Percentiles rank a stretch among this genome's conserved stretches.
These are phyloP conservation scores for Odonthalia washingtoniensis DNA, from an alignment of 31 red algal genomes.

Conservation along the genomic window DNA sequence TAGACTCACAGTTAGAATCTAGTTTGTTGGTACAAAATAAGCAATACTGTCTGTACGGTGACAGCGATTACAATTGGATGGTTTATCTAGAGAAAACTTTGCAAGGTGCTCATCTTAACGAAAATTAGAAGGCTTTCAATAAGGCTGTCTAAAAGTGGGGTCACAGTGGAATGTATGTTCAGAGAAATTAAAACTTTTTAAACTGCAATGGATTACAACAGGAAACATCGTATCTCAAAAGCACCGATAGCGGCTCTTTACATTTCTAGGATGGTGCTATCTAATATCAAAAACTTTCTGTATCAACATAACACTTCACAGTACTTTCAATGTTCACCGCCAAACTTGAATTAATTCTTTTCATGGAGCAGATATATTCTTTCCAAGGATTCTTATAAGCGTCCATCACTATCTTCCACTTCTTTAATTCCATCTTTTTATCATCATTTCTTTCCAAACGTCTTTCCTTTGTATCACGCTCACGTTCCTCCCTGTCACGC, in stretches of 20 bases:
- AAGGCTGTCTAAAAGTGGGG: not conserved
- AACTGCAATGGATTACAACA: not conserved
- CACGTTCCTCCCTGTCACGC: not conserved
- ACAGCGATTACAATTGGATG: not conserved
- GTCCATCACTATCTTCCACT: not conserved
- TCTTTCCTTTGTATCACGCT: not conserved
- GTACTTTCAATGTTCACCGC: not conserved
- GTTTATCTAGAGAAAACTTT: not conserved
- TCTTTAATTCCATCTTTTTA: not conserved
- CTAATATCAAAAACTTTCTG: not conserved
- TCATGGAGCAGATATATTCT: not conserved
- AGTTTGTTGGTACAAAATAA: not conserved
- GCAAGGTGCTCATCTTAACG: not conserved
- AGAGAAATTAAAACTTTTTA: not conserved
- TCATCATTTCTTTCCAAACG: too few species aligned
- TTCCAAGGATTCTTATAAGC: not conserved
- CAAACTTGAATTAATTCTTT: not conserved
- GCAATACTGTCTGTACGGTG: conserved; percentile 2
- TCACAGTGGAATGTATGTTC: conserved; percentile 10
- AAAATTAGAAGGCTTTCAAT: not conserved
- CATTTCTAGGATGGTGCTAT: not conserved
- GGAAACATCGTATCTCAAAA: not conserved
- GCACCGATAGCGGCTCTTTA: not conserved
- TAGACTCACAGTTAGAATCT: not conserved
- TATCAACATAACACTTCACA: not conserved